phyloP scores from a whole-genome alignment of 164 flowering plant species.

The Chloranthus sessilifolius region DNA sequence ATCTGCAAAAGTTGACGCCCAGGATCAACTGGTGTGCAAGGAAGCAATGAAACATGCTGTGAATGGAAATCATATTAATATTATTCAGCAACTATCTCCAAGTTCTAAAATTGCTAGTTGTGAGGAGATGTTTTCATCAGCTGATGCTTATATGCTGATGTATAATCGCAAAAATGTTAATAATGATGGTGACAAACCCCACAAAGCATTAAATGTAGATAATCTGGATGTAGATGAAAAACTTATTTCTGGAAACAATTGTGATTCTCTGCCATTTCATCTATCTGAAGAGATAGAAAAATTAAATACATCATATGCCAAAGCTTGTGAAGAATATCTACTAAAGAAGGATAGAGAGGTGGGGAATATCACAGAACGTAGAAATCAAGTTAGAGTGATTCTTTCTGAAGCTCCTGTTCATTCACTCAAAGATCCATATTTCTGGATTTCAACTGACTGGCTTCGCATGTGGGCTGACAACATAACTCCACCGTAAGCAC shows the following conservation, averaged over 20 bases:
- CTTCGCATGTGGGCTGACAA: slow-evolving; percentile 94
- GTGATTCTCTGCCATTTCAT: slow-evolving; percentile 52
- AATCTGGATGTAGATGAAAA: slow-evolving; percentile 21
- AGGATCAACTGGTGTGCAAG: slow-evolving; percentile 15
- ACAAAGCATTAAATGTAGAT: slow-evolving; percentile 6
- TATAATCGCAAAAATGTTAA: slow-evolving; percentile 40
- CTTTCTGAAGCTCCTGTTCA: slow-evolving; percentile 80
- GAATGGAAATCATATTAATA: slow-evolving; percentile 32
- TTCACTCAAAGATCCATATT: slow-evolving; percentile 58
- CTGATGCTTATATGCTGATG: slow-evolving; percentile 97
- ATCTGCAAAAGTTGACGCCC: slow-evolving; percentile 31
- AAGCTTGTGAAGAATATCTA: slow-evolving; percentile 53
- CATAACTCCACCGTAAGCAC: slow-evolving; percentile 52
- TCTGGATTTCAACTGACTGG: slow-evolving; percentile 90
- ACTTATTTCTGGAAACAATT: slow-evolving; percentile 8
- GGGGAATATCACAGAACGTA: slow-evolving; percentile 44
- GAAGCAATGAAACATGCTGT: slow-evolving; percentile 19
- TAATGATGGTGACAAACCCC: slow-evolving; percentile 12
- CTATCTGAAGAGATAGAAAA: slow-evolving; percentile 51
- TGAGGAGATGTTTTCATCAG: slow-evolving; percentile 58
- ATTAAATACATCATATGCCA: slow-evolving; percentile 41
- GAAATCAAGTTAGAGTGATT: slow-evolving; percentile 76
- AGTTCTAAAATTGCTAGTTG: slow-evolving; percentile 19
- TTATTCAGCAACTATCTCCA: slow-evolving; percentile 20
- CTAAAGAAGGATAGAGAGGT: slow-evolving; percentile 48